A percentile compares a stretch with the other conserved stretches of the same genome.
phyloP scores from a whole-genome alignment of 2,329 filamentous ascomycete genomes.

The Grosmannia penicillata region DNA sequence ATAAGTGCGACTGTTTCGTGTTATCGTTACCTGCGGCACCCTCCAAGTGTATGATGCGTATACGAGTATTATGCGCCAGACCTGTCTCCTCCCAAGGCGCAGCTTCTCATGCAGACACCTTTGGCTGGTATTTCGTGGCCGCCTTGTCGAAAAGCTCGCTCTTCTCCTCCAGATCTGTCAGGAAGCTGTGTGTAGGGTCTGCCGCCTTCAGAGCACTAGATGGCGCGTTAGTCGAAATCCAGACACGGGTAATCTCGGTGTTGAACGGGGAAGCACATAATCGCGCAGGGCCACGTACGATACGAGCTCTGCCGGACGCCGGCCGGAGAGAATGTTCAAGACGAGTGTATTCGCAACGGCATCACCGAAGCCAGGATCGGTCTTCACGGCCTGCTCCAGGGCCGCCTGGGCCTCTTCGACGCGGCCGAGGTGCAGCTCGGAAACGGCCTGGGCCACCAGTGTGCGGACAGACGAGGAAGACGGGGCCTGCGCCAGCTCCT shows the following conservation, averaged over 20 bases:
- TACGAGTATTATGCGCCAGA: not conserved
- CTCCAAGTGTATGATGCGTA: too few species aligned
- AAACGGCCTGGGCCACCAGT: conserved; percentile 76
- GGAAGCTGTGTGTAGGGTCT: conserved; percentile 53
- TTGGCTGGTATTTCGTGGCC: conserved; percentile 72
- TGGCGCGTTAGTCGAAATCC: not conserved
- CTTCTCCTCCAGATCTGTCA: conserved; percentile 71
- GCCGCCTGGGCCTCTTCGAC: conserved; percentile 81
- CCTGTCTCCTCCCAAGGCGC: not conserved
- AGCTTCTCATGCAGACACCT: conserved; percentile 32
- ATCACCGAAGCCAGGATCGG: conserved; percentile 56
- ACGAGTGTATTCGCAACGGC: conserved; percentile 76
- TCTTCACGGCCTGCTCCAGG: conserved; percentile 61
- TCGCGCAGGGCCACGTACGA: conserved; percentile 39
- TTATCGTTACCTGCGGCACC: too few species aligned
- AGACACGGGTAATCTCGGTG: too few species aligned
- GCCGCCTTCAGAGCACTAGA: conserved; percentile 38
- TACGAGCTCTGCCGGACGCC: conserved; percentile 47
- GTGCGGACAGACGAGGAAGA: conserved; percentile 62
- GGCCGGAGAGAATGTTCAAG: conserved; percentile 61
- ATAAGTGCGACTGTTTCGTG: too few species aligned
- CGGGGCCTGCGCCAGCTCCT: conserved; percentile 82
- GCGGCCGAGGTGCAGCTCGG: conserved; percentile 80
- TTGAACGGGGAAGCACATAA: not conserved
- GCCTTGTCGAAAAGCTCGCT: conserved; percentile 76